Conservation (phyloP, 805 yeast genomes). For the Saccharomycopsis oosterbeekiorum region DNA sequence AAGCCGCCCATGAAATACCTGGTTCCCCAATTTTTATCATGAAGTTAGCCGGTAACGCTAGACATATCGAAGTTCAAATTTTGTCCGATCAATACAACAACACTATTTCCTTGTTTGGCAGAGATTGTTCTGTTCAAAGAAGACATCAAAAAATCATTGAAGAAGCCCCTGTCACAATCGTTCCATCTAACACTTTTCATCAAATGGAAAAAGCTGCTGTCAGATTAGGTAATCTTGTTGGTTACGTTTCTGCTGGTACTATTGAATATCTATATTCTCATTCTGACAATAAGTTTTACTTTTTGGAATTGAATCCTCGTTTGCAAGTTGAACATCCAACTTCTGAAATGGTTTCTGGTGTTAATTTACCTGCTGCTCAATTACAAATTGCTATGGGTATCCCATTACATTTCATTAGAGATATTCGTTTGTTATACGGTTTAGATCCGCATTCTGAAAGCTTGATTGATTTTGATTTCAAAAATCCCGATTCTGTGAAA, state of each 20-base stretch:
- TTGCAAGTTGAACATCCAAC: slow-evolving; percentile 99
- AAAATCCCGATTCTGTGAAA: slow-evolving; percentile 55
- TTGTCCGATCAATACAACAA: slow-evolving; percentile 98
- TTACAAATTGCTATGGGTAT: slow-evolving; percentile 99
- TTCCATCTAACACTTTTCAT: slow-evolving; percentile 73
- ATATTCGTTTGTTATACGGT: slow-evolving; percentile 87
- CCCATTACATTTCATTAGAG: slow-evolving; percentile 90
- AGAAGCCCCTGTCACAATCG: slow-evolving; percentile 98
- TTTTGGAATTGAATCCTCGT: slow-evolving; percentile 95
- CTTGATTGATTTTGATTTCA: slow-evolving; percentile 84
- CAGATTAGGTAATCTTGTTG: slow-evolving; percentile 91
- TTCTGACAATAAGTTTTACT: slow-evolving; percentile 89
- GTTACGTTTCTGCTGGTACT: slow-evolving; percentile 98
- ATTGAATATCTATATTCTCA: slow-evolving; percentile 95
- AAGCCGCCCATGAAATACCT: slow-evolving; percentile 95
- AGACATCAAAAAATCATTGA: slow-evolving; percentile 98
- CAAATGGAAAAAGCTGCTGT: slow-evolving; percentile 97
- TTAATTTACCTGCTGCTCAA: slow-evolving; percentile 96
- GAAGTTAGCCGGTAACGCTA: slow-evolving; percentile 95
- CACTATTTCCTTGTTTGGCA: slow-evolving; percentile 92
- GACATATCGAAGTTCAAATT: slow-evolving; percentile 96
- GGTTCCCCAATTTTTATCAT: slow-evolving; percentile 98
- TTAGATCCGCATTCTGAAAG: slow-evolving; percentile 91
- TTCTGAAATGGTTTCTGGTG: slow-evolving; percentile 98
- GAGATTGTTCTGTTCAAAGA: slow-evolving; percentile 99